phyloP scores from a whole-genome alignment of 2,329 filamentous ascomycete genomes.

The Bipolaris bicolor region DNA sequence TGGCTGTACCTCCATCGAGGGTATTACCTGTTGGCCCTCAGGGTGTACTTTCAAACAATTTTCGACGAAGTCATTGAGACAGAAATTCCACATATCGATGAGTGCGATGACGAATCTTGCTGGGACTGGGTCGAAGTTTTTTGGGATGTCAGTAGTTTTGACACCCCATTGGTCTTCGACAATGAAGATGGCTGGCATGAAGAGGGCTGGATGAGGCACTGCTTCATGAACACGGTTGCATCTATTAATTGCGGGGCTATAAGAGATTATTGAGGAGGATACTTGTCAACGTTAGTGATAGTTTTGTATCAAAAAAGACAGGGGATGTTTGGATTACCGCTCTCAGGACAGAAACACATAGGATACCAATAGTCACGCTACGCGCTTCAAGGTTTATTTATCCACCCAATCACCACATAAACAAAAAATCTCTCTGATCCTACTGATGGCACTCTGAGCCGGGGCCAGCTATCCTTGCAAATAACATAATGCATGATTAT shows the following conservation, averaged over 20 bases:
- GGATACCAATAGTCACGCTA: too few species aligned
- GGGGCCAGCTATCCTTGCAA: too few species aligned
- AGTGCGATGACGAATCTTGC: not conserved
- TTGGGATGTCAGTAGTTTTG: not conserved
- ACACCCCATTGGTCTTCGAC: not conserved
- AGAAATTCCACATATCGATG: not conserved
- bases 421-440: too few species aligned
- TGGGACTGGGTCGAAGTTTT: slow-evolving; percentile 7
- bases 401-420: too few species aligned
- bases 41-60: not conserved
- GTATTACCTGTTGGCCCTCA: not conserved
- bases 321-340: too few species aligned
- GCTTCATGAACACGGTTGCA: not conserved
- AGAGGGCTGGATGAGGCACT: not conserved
- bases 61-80: not conserved
- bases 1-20: not conserved
- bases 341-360: not conserved
- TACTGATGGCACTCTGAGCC: too few species aligned
- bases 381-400: too few species aligned
- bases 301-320: too few species aligned
- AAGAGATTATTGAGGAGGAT: not conserved
- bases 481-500: too few species aligned
- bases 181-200: not conserved
- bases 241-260: slow-evolving; percentile 2
- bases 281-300: too few species aligned